Conservation (phyloP, 2,329 filamentous ascomycete species). For the Juglanconis sp. region DNA sequence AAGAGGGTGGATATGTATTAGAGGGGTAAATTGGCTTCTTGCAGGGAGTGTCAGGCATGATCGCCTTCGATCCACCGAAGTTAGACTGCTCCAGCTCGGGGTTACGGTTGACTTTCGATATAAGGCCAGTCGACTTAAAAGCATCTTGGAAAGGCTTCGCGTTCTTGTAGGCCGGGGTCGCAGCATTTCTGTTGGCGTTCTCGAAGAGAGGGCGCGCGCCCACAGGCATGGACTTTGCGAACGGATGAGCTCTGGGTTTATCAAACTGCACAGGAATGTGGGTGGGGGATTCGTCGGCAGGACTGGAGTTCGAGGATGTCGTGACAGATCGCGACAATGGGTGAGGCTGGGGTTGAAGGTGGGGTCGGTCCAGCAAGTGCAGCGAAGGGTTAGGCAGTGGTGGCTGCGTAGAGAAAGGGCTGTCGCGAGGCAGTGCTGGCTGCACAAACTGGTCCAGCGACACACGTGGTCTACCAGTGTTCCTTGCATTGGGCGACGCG, state of each 20-base stretch:
- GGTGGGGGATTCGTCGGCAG: slow-evolving; percentile 69
- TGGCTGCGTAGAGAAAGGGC: slow-evolving; percentile 57
- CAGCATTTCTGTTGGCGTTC: slow-evolving; percentile 51
- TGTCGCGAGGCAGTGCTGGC: slow-evolving; percentile 55
- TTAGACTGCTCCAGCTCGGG: slow-evolving; percentile 60
- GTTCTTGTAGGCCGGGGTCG: slow-evolving; percentile 75
- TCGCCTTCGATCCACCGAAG: slow-evolving; percentile 51
- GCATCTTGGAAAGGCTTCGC: slow-evolving; percentile 76
- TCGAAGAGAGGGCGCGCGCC: slow-evolving; percentile 53
- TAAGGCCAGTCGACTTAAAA: slow-evolving; percentile 90
- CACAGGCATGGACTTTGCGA: slow-evolving; percentile 73
- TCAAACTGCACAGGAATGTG: slow-evolving; percentile 57
- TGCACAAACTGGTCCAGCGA: slow-evolving; percentile 77
- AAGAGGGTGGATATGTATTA: slow-evolving; percentile 60
- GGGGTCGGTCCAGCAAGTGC: slow-evolving; percentile 44
- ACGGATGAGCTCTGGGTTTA: slow-evolving; percentile 48
- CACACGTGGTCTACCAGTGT: slow-evolving; percentile 58
- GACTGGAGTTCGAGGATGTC: slow-evolving; percentile 77
- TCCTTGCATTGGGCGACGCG: slow-evolving; percentile 54
- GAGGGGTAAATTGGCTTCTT: slow-evolving; percentile 76
- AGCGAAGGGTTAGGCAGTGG: slow-evolving; percentile 51
- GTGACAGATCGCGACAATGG: slow-evolving; percentile 84
- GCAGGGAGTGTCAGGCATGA: slow-evolving; percentile 92
- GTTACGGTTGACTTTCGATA: slow-evolving; percentile 90
- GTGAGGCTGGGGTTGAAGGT: slow-evolving; percentile 58